These are phyloP conservation scores for Friedmanniomyces endolithicus DNA, from an alignment of 495 filamentous ascomycete genomes.

Conservation along the genomic window DNA sequence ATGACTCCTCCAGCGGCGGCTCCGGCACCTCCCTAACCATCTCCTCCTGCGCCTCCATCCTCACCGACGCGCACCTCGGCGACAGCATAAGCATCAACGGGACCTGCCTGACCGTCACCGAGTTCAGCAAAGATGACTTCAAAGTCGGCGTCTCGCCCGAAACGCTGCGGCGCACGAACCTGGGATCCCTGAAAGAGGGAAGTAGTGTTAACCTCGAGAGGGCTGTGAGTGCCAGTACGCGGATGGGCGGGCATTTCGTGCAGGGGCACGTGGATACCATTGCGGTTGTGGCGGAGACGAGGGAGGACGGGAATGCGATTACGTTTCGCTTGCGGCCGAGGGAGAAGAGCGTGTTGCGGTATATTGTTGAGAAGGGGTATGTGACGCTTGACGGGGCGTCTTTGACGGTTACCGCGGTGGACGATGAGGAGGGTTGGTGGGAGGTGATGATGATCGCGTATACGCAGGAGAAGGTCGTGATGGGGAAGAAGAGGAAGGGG, in stretches of 20 bases:
- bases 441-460: conserved; percentile 99
- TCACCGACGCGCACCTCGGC: conserved; percentile 70
- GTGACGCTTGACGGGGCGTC: conserved; percentile 93
- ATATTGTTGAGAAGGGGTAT: conserved; percentile 94
- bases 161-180: conserved; percentile 90
- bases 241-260: conserved; percentile 79
- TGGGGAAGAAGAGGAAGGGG: conserved; percentile 65
- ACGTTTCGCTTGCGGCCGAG: conserved; percentile 70
- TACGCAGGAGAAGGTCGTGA: conserved; percentile 85
- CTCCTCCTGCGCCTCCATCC: conserved; percentile 56
- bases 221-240: conserved; percentile 73
- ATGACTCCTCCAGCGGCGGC: conserved; percentile 52
- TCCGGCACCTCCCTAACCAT: conserved; percentile 87
- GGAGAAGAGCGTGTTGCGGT: conserved; percentile 54
- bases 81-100: conserved; percentile 93
- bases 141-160: conserved; percentile 92
- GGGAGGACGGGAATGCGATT: conserved; percentile 74
- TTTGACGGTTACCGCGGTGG: conserved; percentile 74
- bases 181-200: conserved; percentile 50
- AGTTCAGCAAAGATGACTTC: conserved; percentile 58
- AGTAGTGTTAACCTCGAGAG: conserved; percentile 81
- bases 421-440: conserved; percentile 62
- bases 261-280: conserved; percentile 93
- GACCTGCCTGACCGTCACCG: conserved; percentile 84
- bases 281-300: conserved; percentile 54